phyloP scores from a whole-genome alignment of 192 early-diverging fungal genomes.

The Linnemannia zychae region DNA sequence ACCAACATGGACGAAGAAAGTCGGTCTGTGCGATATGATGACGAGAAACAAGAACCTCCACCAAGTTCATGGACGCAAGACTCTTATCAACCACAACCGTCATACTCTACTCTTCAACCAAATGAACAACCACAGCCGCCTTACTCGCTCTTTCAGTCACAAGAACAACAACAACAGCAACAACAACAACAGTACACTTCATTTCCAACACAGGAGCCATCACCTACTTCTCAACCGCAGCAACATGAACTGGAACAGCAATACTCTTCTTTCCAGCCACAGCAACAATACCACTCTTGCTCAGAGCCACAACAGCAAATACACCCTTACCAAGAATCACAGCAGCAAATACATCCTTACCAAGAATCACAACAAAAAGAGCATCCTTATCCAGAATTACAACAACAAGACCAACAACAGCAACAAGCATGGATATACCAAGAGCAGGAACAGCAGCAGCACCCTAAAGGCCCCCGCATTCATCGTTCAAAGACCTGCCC shows the following conservation, averaged over 20 bases:
- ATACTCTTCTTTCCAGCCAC: no score
- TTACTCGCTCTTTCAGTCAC: no score
- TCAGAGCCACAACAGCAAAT: neutral
- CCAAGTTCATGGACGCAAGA: neutral
- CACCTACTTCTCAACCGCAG: no score
- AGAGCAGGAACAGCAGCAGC: neutral
- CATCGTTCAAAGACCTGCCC: conserved; percentile 22
- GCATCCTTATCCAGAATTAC: neutral
- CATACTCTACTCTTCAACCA: neutral
- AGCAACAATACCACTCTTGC: neutral
- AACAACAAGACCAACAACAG: neutral
- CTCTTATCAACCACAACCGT: neutral
- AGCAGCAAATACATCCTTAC: no score
- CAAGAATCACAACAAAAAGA: neutral
- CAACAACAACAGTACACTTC: neutral
- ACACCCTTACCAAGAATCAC: no score
- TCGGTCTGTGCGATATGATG: neutral
- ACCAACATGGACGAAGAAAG: neutral
- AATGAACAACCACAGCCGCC: neutral
- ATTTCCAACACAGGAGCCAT: no score
- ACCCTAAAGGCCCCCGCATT: neutral
- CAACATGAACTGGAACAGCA: no score
- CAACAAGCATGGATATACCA: neutral
- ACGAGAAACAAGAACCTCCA: neutral
- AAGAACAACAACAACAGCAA: no score